Evolutionary conservation across 2,329 filamentous ascomycete species (phyloP), one percentile per base, ranked within the genome.

Genomic region (Waltergamsia citrina): DNA sequence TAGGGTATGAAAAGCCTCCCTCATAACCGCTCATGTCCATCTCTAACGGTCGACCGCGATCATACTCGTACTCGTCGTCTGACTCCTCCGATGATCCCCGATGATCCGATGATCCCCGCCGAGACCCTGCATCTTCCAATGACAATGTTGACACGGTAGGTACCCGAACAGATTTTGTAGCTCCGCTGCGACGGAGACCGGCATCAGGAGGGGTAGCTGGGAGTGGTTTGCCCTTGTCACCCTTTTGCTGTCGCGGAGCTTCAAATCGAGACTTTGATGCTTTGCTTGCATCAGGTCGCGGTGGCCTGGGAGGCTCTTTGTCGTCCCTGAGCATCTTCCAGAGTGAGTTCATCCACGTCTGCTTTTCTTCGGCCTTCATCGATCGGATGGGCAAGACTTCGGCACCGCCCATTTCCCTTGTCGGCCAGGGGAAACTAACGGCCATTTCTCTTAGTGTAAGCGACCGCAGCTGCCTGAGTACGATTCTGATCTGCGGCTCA

Each of bases 401-500:
- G 3, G 49, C 52, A 6, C 50, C 54, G 6, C 43, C 48, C 52
- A 57, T 57, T 26, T 56, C 51, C 6, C 52, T 40, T 2, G 51
- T 57, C 0, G 54, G 54, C 54, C 53, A 59, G 12, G 54, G 55
- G 34, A 56, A 56, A 34, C 49, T 54, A 23, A 56, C 52, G 1
- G 53, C 53, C 54, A 59, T 58, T 32, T 58, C 49, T 0, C 48
- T 45, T 7, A 57, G 45, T 0, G 53, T 57, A 2, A 47, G 30
- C 7, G 44, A 41, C 22, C 47, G 36, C 6, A 59, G 42, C 35
- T 56, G 52, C 3, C 51, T 44, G 20, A 58, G 42, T 6, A 59
- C 50, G 12, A 51, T 53, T 20, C 51, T 47, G 7, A 57, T 43
- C 26, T 53, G 51, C 0, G 51, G 47, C 25, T 50, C 48, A 31